These are phyloP conservation scores for Zanthoxylum bungeanum DNA, from an alignment of 345 rosid genomes.

Conservation along the genomic window DNA sequence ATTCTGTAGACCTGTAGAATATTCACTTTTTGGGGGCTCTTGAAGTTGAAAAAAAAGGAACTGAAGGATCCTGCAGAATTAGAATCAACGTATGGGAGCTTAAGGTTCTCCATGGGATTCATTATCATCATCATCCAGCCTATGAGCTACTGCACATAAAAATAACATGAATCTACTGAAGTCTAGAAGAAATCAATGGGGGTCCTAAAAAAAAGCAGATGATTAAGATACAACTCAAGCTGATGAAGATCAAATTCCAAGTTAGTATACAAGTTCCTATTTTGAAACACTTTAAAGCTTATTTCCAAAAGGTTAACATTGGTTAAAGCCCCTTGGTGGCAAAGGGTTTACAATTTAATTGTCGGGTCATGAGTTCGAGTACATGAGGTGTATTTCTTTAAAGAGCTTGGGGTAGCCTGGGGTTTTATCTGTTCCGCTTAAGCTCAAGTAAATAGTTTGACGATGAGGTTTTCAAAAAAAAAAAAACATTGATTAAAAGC, in stretches of 20 bases:
- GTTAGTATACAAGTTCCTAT: neutral
- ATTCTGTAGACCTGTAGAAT: neutral
- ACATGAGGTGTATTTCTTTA: no score
- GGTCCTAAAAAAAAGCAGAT: neutral
- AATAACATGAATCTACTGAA: constrained; percentile 2
- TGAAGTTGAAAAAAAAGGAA: no score
- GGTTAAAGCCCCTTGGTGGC: no score
- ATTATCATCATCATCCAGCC: constrained; percentile 10
- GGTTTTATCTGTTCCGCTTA: no score
- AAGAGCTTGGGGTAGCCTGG: no score
- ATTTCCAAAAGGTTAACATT: neutral
- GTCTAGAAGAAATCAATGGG: neutral
- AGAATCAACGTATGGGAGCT: constrained; percentile 3
- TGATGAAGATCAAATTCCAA: neutral
- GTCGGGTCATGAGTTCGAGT: no score
- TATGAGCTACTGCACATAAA: constrained; percentile 28
- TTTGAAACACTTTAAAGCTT: neutral
- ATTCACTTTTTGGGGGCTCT: no score
- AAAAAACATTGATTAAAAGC: no score
- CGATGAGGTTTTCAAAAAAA: no score
- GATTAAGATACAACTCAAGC: neutral
- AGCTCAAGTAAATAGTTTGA: no score
- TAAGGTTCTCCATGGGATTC: constrained; percentile 42
- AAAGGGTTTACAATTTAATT: no score
- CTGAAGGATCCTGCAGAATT: no score